phyloP scores from a whole-genome alignment of 176 grass and related monocot genomes.

The Musa acuminata region DNA sequence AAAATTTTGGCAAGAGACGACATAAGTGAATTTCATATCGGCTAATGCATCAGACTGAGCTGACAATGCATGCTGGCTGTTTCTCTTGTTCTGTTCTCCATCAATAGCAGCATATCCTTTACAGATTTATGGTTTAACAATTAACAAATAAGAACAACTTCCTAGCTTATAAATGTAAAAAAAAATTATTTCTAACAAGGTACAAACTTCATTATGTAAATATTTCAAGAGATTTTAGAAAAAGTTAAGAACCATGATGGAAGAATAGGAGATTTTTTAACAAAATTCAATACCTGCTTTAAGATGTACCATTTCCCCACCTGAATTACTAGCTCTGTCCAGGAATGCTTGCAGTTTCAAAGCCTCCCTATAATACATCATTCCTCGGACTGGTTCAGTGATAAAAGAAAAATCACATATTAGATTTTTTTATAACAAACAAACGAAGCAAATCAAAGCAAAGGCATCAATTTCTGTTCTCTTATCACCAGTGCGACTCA shows the following conservation, averaged over 20 bases:
- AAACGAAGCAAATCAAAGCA: neutral
- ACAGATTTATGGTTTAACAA: slow-evolving; percentile 46
- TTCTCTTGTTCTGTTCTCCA: slow-evolving; percentile 54
- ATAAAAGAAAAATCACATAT: slow-evolving; percentile 23
- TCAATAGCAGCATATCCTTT: slow-evolving; percentile 45
- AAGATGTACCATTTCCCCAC: slow-evolving; percentile 26
- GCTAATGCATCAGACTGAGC: slow-evolving; percentile 55
- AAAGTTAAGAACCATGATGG: slow-evolving; percentile 3
- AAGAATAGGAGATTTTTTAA: slow-evolving; percentile 6
- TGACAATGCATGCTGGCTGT: slow-evolving; percentile 36
- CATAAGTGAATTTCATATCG: slow-evolving; percentile 91
- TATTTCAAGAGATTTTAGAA: neutral
- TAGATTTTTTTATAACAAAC: neutral
- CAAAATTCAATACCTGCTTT: neutral
- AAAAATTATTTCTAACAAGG: neutral
- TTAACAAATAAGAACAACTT: slow-evolving; percentile 18
- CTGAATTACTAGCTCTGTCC: slow-evolving; percentile 62
- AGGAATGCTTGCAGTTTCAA: slow-evolving; percentile 70
- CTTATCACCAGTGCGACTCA: slow-evolving; percentile 77
- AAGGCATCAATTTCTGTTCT: neutral
- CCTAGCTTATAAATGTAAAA: slow-evolving; percentile 1
- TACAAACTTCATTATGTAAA: neutral
- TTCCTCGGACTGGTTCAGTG: slow-evolving; percentile 68
- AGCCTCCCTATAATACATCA: slow-evolving; percentile 84
- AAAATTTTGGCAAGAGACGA: slow-evolving; percentile 90